Base-by-base conservation (phyloP, 495 filamentous ascomycete genomes). In the Neurospora sp. region DNA sequence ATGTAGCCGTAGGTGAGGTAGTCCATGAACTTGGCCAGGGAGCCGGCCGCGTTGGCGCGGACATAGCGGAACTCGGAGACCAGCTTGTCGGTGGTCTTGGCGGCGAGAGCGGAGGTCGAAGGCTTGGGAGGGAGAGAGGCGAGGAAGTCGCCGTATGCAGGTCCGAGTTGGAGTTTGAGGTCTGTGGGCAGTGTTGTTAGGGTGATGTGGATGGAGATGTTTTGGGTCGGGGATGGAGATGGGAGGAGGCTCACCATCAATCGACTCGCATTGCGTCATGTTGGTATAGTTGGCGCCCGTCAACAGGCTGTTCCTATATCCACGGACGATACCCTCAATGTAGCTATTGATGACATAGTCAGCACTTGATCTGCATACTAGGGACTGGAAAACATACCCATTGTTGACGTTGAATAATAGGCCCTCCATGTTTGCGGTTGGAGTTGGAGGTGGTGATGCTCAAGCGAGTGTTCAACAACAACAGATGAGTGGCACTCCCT, bases 1-100 rank as follows among this genome's bases (percentile, higher is more conserved):
- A 99, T 99, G 86, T 99, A 99, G 69, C 93, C 94, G 79, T 99
- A 98, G 12, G 95, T 98, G 72, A 99, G 85, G 82, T 97, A 99
- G 79, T 97, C 93, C 84, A 98, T 91, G 82, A 99, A 99, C 77
- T 92, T 93, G 70, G 94, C 91, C 27, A 97, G 89, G 0, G 93
- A 92, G 8, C 96, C 96, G 6, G 92, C 92, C 18, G 96, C 91
- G 79, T 98, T 96, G 48, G 93, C 93, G 76, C 94, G 91, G 70
- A 99, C 85, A 81, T 99, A 99, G 74, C 94, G 91, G 84, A 99
- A 99, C 81, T 99, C 96, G 72, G 94, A 90, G 77, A 98, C 94
- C 77, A 99, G 89, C 87, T 99, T 99, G 81, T 98, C 95, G 76
- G 94, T 97, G 77, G 95, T 96, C 84, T 93, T 97, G 82, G 93